These are phyloP conservation scores for Kwoniella dendrophila DNA, from an alignment of 768 basidiomycete genomes.

Conservation along the genomic window DNA sequence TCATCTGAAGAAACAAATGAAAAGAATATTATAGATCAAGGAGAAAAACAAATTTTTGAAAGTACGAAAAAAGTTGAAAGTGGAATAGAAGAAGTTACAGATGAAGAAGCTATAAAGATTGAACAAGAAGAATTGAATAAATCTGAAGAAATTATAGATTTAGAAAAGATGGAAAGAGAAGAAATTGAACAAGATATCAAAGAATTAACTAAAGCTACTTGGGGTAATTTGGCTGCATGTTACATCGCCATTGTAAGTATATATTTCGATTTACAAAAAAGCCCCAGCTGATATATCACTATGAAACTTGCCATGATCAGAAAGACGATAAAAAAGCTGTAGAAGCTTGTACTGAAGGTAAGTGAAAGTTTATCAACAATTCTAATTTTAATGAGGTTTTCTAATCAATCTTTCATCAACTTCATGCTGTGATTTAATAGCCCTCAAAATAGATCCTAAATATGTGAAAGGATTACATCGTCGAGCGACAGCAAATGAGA, in stretches of 20 bases:
- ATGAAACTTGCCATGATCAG: slow-evolving; percentile 56
- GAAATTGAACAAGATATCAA: slow-evolving; percentile 61
- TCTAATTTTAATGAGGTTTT: background rate
- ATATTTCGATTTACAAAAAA: too few species aligned
- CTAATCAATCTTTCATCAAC: background rate
- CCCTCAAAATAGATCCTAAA: slow-evolving; percentile 78
- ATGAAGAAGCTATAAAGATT: slow-evolving; percentile 48
- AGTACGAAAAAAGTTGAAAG: slow-evolving; percentile 15
- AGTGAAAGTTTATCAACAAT: slow-evolving; percentile 33
- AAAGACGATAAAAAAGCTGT: slow-evolving; percentile 78
- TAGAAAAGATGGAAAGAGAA: slow-evolving; percentile 37
- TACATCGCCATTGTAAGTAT: slow-evolving; percentile 71
- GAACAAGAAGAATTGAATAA: slow-evolving; percentile 24
- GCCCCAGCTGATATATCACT: too few species aligned
- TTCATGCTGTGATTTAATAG: slow-evolving; percentile 57
- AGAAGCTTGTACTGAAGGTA: slow-evolving; percentile 76
- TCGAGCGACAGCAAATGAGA: slow-evolving; percentile 82
- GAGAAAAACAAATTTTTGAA: too few species aligned
- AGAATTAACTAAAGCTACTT: slow-evolving; percentile 70
- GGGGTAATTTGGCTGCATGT: slow-evolving; percentile 89
- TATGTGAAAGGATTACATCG: slow-evolving; percentile 88
- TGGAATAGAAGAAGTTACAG: slow-evolving; percentile 51
- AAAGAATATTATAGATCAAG: background rate
- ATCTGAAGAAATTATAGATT: background rate
- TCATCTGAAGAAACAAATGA: slow-evolving; percentile 11